These are phyloP conservation scores for Rhizomucor pusillus DNA, from an alignment of 371 early-diverging fungal genomes.

Conservation along the genomic window DNA sequence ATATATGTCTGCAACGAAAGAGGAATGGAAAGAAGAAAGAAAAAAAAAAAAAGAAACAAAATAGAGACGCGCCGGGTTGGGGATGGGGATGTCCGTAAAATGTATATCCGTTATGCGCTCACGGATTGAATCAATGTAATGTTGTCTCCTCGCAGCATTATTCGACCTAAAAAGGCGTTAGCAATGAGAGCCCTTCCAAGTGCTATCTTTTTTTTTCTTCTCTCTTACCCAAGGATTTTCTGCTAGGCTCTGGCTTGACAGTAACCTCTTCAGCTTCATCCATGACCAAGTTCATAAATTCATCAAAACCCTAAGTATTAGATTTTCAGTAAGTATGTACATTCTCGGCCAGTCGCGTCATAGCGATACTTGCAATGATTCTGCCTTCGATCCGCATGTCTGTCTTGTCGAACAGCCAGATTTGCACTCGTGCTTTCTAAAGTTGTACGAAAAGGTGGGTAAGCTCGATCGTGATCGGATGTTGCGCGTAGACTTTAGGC, in stretches of 20 bases:
- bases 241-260: slow-evolving; percentile 58
- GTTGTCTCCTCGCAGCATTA: slow-evolving; percentile 90
- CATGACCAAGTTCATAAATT: slow-evolving; percentile 95
- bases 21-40: no score
- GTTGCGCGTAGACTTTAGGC: background rate
- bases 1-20: no score
- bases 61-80: background rate
- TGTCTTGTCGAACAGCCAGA: slow-evolving; percentile 91
- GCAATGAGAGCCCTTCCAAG: background rate
- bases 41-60: background rate
- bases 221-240: slow-evolving; percentile 11
- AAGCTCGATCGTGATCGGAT: background rate
- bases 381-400: slow-evolving; percentile 88
- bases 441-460: slow-evolving; percentile 1
- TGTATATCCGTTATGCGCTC: slow-evolving; percentile 12
- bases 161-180: slow-evolving; percentile 66
- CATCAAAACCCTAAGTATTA: slow-evolving; percentile 97
- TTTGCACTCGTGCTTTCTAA: slow-evolving; percentile 85
- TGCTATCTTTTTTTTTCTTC: background rate
- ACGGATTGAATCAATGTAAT: slow-evolving; percentile 68
- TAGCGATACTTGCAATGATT: slow-evolving; percentile 71
- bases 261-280: slow-evolving; percentile 87
- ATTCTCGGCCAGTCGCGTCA: no score
- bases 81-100: no score
- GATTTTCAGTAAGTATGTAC: no score